These are phyloP conservation scores for Rhizopus arrhizus DNA, from an alignment of 371 early-diverging fungal genomes.

Conservation along the genomic window DNA sequence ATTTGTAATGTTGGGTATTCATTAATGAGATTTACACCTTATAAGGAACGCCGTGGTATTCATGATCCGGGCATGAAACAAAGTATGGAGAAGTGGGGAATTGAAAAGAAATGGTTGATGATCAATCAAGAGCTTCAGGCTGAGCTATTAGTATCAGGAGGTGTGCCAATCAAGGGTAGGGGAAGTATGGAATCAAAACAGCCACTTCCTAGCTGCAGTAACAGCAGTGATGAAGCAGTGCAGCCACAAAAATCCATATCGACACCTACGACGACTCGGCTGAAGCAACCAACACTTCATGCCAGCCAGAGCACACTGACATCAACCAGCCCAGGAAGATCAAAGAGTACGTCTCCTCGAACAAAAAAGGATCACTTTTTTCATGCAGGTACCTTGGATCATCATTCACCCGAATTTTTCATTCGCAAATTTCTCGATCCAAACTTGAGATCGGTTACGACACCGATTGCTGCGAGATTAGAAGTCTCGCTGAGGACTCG, in stretches of 20 bases:
- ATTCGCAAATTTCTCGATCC: slow-evolving; percentile 49
- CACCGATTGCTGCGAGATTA: slow-evolving; percentile 37
- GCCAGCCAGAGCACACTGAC: neutral
- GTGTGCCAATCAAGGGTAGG: neutral
- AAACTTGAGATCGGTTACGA: slow-evolving; percentile 37
- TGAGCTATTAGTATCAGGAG: slow-evolving; percentile 32
- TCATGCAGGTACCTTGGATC: slow-evolving; percentile 15
- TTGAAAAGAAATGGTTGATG: slow-evolving; percentile 56
- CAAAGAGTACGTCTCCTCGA: slow-evolving; percentile 3
- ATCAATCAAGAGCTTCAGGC: slow-evolving; percentile 53
- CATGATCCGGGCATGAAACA: slow-evolving; percentile 35
- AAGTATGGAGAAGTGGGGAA: slow-evolving; percentile 42
- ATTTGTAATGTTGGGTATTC: neutral
- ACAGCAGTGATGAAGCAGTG: neutral
- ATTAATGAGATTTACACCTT: neutral
- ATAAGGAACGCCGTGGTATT: slow-evolving; percentile 48
- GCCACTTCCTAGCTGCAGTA: neutral
- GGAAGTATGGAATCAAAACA: neutral
- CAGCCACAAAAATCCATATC: slow-evolving; percentile 20
- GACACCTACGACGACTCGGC: slow-evolving; percentile 8
- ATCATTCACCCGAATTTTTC: slow-evolving; percentile 46
- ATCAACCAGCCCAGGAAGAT: neutral
- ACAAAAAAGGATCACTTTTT: slow-evolving; percentile 7
- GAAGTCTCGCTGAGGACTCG: slow-evolving; percentile 54
- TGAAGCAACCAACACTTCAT: slow-evolving; percentile 4